Evolutionary conservation across 805 yeast genomes (phyloP).

Genomic region (Saccharomycopsis javanensis): DNA sequence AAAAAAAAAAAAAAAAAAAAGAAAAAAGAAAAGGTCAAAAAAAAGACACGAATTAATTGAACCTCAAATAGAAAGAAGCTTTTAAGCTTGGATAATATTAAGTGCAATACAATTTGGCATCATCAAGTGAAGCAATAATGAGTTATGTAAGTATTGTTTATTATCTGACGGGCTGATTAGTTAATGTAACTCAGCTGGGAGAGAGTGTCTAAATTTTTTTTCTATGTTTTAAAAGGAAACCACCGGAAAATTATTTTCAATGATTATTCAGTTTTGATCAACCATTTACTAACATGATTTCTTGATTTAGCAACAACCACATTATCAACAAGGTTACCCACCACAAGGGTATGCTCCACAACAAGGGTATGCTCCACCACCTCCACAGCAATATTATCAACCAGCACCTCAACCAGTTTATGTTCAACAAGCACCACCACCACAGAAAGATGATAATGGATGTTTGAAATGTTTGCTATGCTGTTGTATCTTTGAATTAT

Average conservation of each 20-base stretch:
- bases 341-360: conserved; percentile 16
- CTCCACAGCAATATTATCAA: conserved; percentile 11
- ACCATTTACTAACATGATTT: neutral
- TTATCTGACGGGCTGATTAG: neutral
- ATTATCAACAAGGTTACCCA: conserved; percentile 14
- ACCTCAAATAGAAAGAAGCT: neutral
- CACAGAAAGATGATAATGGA: conserved; percentile 10
- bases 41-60: neutral
- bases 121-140: neutral
- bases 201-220: no score
- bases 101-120: conserved; percentile 22
- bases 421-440: conserved; percentile 19
- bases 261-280: neutral
- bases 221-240: no score
- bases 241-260: no score
- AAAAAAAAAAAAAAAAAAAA: no score
- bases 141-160: conserved; percentile 7
- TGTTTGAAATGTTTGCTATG: conserved; percentile 20
- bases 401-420: conserved; percentile 18
- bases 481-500: conserved; percentile 19
- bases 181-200: neutral
- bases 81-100: no score
- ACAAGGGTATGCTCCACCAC: conserved; percentile 18
- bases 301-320: conserved; percentile 2
- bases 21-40: neutral